Evolutionary conservation across 768 basidiomycete species (phyloP).

Genomic region (Lactarius psammicola): DNA sequence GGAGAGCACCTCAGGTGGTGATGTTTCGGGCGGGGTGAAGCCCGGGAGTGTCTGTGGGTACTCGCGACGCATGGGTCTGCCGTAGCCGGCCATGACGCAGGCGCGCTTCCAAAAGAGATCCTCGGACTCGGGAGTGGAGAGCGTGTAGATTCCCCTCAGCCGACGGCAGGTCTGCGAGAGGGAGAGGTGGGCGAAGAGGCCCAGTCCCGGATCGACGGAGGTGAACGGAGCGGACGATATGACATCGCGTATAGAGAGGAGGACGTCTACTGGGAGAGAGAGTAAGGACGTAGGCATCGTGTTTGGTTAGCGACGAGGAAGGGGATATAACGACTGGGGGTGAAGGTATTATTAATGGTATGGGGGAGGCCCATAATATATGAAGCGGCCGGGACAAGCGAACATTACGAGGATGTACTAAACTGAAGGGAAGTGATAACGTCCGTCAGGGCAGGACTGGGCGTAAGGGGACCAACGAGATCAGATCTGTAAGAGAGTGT

Average conservation of each 20-base stretch:
- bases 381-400: conserved; percentile 4
- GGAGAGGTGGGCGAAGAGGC: conserved; percentile 27
- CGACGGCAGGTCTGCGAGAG: conserved; percentile 24
- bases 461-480: conserved; percentile 14
- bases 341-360: conserved; percentile 7
- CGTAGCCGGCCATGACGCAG: conserved; percentile 24
- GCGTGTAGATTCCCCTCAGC: conserved; percentile 23
- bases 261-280: conserved; percentile 27
- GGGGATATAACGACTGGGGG: conserved; percentile 10
- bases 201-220: conserved; percentile 18
- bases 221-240: conserved; percentile 23
- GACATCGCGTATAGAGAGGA: conserved; percentile 29
- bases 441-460: conserved; percentile 22
- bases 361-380: conserved; percentile 18
- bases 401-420: conserved; percentile 11
- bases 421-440: conserved; percentile 19
- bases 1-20: conserved; percentile 17
- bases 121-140: conserved; percentile 23
- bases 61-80: conserved; percentile 29
- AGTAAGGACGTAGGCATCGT: conserved; percentile 18
- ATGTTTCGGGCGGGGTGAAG: not conserved
- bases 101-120: conserved; percentile 27
- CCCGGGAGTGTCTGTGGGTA: conserved; percentile 19
- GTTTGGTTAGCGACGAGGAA: not conserved
- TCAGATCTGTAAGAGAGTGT: conserved; percentile 18